Evolutionary conservation across 2,329 filamentous ascomycete genomes (phyloP).

Genomic region (Aspergillus brasiliensis): DNA sequence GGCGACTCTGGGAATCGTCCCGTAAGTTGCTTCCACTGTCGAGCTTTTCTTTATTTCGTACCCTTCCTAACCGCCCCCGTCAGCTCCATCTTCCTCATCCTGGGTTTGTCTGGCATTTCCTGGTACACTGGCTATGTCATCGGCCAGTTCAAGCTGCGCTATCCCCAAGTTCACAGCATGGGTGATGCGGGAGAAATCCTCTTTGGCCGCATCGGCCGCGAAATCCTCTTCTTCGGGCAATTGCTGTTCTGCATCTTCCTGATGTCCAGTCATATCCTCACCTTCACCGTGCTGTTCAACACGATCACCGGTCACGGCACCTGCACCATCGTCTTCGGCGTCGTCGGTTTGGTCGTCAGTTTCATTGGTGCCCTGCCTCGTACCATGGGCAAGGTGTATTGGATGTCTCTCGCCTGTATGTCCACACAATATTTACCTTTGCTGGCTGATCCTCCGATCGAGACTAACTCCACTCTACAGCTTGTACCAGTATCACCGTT

Average conservation of each 20-base stretch:
- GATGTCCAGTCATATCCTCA: conserved; percentile 69
- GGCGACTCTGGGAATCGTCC: conserved; percentile 56
- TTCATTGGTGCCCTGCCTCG: conserved; percentile 62
- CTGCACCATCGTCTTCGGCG: conserved; percentile 65
- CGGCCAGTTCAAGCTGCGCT: conserved; percentile 58
- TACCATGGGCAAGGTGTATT: conserved; percentile 63
- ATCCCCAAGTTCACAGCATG: conserved; percentile 65
- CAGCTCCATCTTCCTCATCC: conserved; percentile 55
- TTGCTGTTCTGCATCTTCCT: conserved; percentile 67
- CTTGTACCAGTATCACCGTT: conserved; percentile 59
- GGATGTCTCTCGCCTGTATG: conserved; percentile 60
- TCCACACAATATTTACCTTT: neutral
- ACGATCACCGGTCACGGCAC: conserved; percentile 62
- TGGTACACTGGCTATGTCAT: conserved; percentile 63
- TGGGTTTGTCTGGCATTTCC: conserved; percentile 56
- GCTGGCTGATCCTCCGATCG: neutral
- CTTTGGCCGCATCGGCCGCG: conserved; percentile 61
- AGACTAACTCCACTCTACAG: conserved; percentile 29
- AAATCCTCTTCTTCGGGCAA: conserved; percentile 64
- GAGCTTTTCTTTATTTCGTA: neutral
- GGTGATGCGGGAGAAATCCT: conserved; percentile 68
- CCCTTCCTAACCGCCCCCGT: neutral
- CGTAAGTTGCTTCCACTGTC: conserved; percentile 38
- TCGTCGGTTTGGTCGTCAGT: conserved; percentile 60
- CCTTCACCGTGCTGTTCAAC: conserved; percentile 68